Evolutionary conservation across 176 grass and related monocot genomes (phyloP), one percentile per base, ranked within the genome.

Genomic region (Phyllostachys edulis): DNA sequence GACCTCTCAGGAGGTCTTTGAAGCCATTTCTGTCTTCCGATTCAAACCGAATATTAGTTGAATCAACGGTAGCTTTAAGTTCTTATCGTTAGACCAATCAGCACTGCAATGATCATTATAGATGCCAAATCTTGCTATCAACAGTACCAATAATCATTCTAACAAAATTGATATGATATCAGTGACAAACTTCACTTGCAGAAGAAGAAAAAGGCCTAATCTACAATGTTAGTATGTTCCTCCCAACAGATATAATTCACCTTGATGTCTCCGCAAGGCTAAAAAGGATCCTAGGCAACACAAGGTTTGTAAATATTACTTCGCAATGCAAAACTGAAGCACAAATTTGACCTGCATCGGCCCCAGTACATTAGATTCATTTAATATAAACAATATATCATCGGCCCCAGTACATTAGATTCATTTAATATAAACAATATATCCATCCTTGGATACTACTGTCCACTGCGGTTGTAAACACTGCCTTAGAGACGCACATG

Each of bases 341-440:
- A 27, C 44, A 50, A 26, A 46, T 64, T 74, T 83, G 65, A 39
- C 32, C 40, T 81, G 60, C 78, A 87, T 63, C 56, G 69, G 59
- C 42, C 57, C 77, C 74, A 66, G 41, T 76, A 76, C 70, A 67
- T 44, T 54, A 21, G 52, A 37, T 69, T 21, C 20, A 80, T 89
- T 87, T 76, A 92, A 85, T 89, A 89, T 13, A 82, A 78, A 66
- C 63, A 63, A 63, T 23, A 44, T 89, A 21, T 13, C 61, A 87
- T 63, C 56, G 69, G 59, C 42, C 57, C 77, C 74, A 66, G 41
- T 76, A 76, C 70, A 67, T 44, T 54, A 21, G 52, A 37, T 69
- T 21, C 20, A 80, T 89, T 87, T 76, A 92, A 85, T 89, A 89
- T 13, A 82, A 78, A 66, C 63, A 63, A 63, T 23, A 44, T 89